Conservation (phyloP, 305 asterid genomes). For the Fraxinus greggii region DNA sequence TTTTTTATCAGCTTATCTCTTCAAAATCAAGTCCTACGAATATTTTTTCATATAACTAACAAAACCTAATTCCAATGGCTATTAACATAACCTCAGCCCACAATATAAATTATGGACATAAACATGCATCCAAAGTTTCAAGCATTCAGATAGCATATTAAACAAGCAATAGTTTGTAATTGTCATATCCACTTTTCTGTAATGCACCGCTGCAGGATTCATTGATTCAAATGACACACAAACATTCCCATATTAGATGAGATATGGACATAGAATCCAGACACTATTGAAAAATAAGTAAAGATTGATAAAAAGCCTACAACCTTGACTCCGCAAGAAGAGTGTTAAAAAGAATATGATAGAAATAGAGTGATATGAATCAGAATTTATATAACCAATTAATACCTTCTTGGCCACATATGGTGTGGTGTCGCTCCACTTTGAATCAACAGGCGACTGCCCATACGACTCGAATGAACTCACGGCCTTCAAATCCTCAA, state of each 20-base stretch:
- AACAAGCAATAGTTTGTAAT: slow-evolving; percentile 1
- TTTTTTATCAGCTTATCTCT: slow-evolving; percentile 11
- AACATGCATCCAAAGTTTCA: neutral
- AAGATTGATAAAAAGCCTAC: slow-evolving; percentile 15
- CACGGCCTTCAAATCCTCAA: slow-evolving; percentile 44
- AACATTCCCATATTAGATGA: neutral
- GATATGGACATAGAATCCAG: neutral
- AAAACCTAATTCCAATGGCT: slow-evolving; percentile 2
- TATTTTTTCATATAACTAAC: slow-evolving; percentile 11
- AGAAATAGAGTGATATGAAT: slow-evolving; percentile 12
- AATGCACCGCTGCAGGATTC: neutral
- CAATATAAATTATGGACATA: slow-evolving; percentile 2
- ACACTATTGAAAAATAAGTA: neutral
- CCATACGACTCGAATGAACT: slow-evolving; percentile 36
- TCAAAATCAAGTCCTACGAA: slow-evolving; percentile 6
- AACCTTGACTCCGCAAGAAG: slow-evolving; percentile 12
- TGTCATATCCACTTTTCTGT: neutral
- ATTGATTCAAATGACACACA: slow-evolving; percentile 15
- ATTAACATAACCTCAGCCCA: neutral
- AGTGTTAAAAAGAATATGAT: slow-evolving; percentile 15
- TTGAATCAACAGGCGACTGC: slow-evolving; percentile 49
- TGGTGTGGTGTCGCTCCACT: slow-evolving; percentile 80
- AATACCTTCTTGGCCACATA: slow-evolving; percentile 75
- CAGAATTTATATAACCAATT: slow-evolving; percentile 1
- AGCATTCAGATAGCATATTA: neutral